Evolutionary conservation across 2,329 filamentous ascomycete species (phyloP), one percentile per base, ranked within the genome.

Genomic region (Colletotrichum chrysophilum): DNA sequence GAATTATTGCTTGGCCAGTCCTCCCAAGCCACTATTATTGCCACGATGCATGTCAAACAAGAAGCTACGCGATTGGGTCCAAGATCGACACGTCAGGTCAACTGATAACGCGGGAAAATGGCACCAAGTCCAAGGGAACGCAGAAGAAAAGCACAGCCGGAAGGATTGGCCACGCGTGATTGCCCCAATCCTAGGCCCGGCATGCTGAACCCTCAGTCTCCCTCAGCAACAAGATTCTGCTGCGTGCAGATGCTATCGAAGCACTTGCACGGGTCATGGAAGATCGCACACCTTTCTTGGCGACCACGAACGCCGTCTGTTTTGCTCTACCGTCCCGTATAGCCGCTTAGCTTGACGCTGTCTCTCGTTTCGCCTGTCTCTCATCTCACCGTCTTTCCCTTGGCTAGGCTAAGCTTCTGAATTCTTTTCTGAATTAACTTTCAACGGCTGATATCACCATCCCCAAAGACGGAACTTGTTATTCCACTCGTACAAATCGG

Each of bases 61-160:
- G 62, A 9, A 4, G 14, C 10, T 30, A n/a, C 62, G 32, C 38
- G 64, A 48, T 62, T 75, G 36, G 60, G 24, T 43, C 26, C 28
- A 34, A 55, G 43, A 64, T 48, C 43, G 58, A 75, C 69, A 36
- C 64, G 73, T 64, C 73, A 75, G 71, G 58, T 55, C 55, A 60
- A n/a, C 16, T 70, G 67, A 62, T 62, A 62, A 48, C 34, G 70
- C 68, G 30, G 26, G 2, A 43, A 43, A 64, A 26, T n/a, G 43
- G 32, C 34, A 64, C 32, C n/a, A 56, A 32, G 24, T 43, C 24
- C 10, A 10, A 24, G 32, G 10, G 52, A 36, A 30, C 32, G 30
- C 36, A 9, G 21, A 38, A 28, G 38, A 21, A 12, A 52, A 34
- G 32, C 61, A 28, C 34, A 55, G 36, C 14, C 64, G 21, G 21